A percentile compares a stretch with the other conserved stretches of the same genome.
Conservation (phyloP, 164 flowering plant genomes). For the Chimonanthus salicifolius region DNA sequence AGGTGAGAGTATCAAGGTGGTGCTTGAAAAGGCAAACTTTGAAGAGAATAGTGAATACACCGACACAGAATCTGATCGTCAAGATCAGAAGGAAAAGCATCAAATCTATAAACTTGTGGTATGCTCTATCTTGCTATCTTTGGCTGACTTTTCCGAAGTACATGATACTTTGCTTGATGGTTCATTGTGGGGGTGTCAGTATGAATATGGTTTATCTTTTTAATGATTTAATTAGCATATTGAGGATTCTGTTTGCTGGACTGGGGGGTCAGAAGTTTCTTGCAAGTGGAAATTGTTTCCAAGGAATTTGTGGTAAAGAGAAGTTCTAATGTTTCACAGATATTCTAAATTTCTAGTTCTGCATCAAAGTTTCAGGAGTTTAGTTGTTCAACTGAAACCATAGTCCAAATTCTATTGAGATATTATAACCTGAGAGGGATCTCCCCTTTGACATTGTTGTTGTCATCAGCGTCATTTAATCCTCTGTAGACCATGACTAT, state of each 20-base stretch:
- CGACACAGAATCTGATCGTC: conserved; percentile 47
- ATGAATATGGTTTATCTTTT: neutral
- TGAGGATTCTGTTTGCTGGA: neutral
- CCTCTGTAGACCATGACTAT: no score
- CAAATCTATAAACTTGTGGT: conserved; percentile 90
- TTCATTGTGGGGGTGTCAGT: neutral
- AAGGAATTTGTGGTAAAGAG: neutral
- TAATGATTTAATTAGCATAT: neutral
- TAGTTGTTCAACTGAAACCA: no score
- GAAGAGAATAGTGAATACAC: conserved; percentile 55
- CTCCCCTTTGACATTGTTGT: no score
- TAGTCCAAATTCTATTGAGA: no score
- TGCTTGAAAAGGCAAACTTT: conserved; percentile 61
- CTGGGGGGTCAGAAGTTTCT: neutral
- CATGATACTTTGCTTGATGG: neutral
- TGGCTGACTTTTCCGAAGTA: neutral
- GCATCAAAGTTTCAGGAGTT: no score
- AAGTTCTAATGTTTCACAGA: no score
- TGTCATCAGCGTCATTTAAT: no score
- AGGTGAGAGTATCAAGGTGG: conserved; percentile 82
- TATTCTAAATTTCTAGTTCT: no score
- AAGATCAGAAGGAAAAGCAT: conserved; percentile 52
- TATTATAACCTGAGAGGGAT: no score
- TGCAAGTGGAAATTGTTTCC: neutral
- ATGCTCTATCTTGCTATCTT: conserved; percentile 12